phyloP scores from a whole-genome alignment of 495 filamentous ascomycete genomes.

The Neurospora tetraspora region DNA sequence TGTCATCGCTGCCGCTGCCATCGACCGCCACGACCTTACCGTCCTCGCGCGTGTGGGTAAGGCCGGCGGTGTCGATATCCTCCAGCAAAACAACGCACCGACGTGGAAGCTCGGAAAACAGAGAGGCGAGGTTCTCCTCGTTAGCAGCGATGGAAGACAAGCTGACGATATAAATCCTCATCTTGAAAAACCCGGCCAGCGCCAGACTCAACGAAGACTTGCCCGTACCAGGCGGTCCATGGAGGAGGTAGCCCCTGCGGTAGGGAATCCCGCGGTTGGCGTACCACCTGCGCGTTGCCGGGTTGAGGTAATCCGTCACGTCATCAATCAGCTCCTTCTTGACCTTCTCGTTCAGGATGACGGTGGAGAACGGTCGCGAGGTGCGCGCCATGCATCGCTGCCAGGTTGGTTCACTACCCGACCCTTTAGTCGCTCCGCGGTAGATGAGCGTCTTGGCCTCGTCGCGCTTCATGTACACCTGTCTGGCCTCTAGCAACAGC shows the following conservation, averaged over 20 bases:
- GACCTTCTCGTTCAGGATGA: slow-evolving; percentile 66
- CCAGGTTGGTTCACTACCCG: slow-evolving; percentile 31
- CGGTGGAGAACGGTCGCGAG: slow-evolving; percentile 72
- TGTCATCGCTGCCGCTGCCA: slow-evolving; percentile 21
- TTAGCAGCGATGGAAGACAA: slow-evolving; percentile 52
- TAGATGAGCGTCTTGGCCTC: slow-evolving; percentile 57
- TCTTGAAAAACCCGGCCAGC: slow-evolving; percentile 31
- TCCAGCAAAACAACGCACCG: slow-evolving; percentile 65
- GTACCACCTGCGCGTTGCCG: slow-evolving; percentile 69
- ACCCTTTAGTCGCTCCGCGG: slow-evolving; percentile 37
- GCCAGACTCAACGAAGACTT: slow-evolving; percentile 45
- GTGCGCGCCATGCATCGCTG: slow-evolving; percentile 48
- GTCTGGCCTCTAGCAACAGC: slow-evolving; percentile 54
- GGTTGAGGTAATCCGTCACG: slow-evolving; percentile 82
- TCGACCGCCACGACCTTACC: slow-evolving; percentile 42
- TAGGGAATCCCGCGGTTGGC: slow-evolving; percentile 47
- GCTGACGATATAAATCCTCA: slow-evolving; percentile 52
- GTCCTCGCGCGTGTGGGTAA: slow-evolving; percentile 49
- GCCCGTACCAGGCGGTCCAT: slow-evolving; percentile 41
- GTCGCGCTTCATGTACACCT: slow-evolving; percentile 47
- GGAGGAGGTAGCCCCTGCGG: slow-evolving; percentile 37
- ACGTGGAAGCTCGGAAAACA: slow-evolving; percentile 60
- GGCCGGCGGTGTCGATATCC: slow-evolving; percentile 61
- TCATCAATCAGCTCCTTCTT: slow-evolving; percentile 71
- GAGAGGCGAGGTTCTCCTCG: slow-evolving; percentile 58